These are phyloP conservation scores for Podospora australis DNA, from an alignment of 495 filamentous ascomycete genomes.

Conservation along the genomic window DNA sequence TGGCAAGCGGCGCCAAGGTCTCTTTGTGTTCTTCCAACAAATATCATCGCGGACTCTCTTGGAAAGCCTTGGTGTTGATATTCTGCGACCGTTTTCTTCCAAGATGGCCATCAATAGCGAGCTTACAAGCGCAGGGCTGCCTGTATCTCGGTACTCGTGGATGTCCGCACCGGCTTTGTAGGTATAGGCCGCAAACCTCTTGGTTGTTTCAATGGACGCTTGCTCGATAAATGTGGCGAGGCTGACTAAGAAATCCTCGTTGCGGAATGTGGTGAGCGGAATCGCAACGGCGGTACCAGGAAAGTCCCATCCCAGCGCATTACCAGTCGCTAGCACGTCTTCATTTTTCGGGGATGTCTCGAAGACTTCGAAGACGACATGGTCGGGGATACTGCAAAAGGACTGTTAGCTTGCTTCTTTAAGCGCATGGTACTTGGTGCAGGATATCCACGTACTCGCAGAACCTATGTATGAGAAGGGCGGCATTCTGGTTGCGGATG, in stretches of 20 bases:
- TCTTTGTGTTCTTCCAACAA: constrained; percentile 33
- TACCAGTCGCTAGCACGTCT: constrained; percentile 32
- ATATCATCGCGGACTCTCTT: constrained; percentile 59
- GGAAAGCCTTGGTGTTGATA: constrained; percentile 29
- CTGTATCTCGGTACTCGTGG: constrained; percentile 50
- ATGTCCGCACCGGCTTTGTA: constrained; percentile 43
- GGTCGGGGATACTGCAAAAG: neutral
- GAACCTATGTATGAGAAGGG: constrained; percentile 40
- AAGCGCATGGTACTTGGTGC: neutral
- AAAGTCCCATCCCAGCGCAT: constrained; percentile 35
- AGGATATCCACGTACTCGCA: constrained; percentile 29
- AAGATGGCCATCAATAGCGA: constrained; percentile 52
- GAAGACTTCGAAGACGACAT: constrained; percentile 46
- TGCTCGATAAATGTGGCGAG: constrained; percentile 52
- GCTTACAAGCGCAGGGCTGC: constrained; percentile 46
- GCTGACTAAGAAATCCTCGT: constrained; percentile 39
- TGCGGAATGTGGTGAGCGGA: constrained; percentile 37
- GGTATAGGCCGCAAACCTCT: constrained; percentile 43
- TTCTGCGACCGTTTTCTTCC: constrained; percentile 41
- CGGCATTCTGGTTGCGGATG: constrained; percentile 52
- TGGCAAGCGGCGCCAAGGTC: constrained; percentile 53
- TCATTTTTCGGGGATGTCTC: constrained; percentile 47
- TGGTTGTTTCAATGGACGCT: constrained; percentile 50
- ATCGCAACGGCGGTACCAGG: constrained; percentile 33
- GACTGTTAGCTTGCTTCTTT: neutral